Evolutionary conservation across 2,329 filamentous ascomycete species (phyloP).

Genomic region (Phaeosphaeriaceae sp.): DNA sequence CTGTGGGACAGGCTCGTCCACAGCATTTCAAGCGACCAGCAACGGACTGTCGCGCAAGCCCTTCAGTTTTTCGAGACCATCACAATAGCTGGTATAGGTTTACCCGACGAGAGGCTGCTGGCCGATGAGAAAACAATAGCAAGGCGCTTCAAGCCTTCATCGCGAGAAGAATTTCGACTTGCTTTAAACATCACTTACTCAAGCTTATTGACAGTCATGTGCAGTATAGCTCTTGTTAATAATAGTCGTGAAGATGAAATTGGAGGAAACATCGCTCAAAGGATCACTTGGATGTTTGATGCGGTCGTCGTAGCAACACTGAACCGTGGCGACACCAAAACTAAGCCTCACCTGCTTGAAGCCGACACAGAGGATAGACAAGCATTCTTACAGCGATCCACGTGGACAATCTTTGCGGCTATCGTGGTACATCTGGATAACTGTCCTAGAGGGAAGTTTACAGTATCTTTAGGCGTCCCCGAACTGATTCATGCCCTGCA

Average conservation of each 20-base stretch:
- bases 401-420: constrained; percentile 34
- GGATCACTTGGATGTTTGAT: constrained; percentile 34
- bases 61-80: constrained; percentile 40
- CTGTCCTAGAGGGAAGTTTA: constrained; percentile 1
- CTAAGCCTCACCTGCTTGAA: constrained; percentile 30
- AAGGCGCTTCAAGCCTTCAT: constrained; percentile 31
- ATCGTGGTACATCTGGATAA: constrained; percentile 32
- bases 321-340: constrained; percentile 28
- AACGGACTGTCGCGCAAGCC: constrained; percentile 31
- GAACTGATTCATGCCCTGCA: constrained; percentile 22
- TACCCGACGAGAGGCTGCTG: constrained; percentile 32
- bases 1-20: constrained; percentile 45
- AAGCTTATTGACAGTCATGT: constrained; percentile 42
- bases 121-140: constrained; percentile 24
- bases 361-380: constrained; percentile 32
- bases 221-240: constrained; percentile 40
- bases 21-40: constrained; percentile 37
- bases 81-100: constrained; percentile 34
- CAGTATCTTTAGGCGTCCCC: constrained; percentile 11
- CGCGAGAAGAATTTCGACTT: constrained; percentile 36
- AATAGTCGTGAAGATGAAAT: constrained; percentile 21
- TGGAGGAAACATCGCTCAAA: constrained; percentile 17
- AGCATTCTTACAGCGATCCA: constrained; percentile 37
- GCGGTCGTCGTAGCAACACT: constrained; percentile 30
- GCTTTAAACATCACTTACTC: constrained; percentile 45